These are phyloP conservation scores for Fusarium pseudoanthophilum DNA, from an alignment of 2,329 filamentous ascomycete species.

Conservation along the genomic window DNA sequence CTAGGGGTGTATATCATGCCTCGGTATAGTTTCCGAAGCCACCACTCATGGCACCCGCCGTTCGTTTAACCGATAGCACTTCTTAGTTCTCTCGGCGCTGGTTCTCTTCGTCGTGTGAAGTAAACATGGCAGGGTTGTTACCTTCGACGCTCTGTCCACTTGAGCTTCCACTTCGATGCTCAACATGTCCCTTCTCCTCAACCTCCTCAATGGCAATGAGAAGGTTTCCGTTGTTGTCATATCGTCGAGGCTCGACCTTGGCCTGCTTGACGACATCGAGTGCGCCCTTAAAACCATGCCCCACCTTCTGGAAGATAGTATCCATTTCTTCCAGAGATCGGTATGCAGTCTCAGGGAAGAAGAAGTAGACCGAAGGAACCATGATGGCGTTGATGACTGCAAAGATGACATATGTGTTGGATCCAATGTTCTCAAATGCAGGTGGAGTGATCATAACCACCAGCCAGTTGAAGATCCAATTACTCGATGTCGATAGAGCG, in stretches of 20 bases:
- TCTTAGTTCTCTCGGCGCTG: constrained; percentile 40
- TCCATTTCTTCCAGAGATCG: constrained; percentile 75
- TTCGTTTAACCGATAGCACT: neutral
- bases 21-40: neutral
- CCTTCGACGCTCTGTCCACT: constrained; percentile 39
- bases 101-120: constrained; percentile 49
- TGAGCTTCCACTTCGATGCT: constrained; percentile 45
- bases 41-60: neutral
- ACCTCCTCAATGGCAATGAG: constrained; percentile 59
- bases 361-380: constrained; percentile 67
- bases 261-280: constrained; percentile 53
- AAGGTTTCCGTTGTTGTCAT: constrained; percentile 69
- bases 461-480: constrained; percentile 73
- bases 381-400: constrained; percentile 72
- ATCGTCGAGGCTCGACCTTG: constrained; percentile 62
- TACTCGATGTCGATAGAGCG: constrained; percentile 63
- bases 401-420: constrained; percentile 72
- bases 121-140: constrained; percentile 45
- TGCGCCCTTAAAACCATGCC: constrained; percentile 51
- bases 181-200: constrained; percentile 50
- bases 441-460: constrained; percentile 72
- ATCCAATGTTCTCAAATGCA: constrained; percentile 66
- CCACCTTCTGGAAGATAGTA: constrained; percentile 68
- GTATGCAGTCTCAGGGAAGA: constrained; percentile 73
- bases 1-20: constrained; percentile 10